Evolutionary conservation across 129 eudicot species (phyloP).

Genomic region (Apium graveolens): DNA sequence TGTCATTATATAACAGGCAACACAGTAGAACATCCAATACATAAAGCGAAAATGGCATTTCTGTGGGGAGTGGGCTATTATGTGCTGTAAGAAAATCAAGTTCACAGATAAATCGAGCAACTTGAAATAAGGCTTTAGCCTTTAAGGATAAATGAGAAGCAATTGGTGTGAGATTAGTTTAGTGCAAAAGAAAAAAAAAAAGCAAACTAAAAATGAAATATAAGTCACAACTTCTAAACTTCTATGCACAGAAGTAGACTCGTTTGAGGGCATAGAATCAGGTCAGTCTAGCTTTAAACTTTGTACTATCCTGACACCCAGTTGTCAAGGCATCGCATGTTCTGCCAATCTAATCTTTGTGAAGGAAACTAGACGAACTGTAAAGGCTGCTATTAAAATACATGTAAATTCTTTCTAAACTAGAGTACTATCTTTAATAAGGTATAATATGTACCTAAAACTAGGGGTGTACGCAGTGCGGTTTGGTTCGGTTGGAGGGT

Average conservation of each 20-base stretch:
- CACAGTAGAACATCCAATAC: neutral
- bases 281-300: neutral
- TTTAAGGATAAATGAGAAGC: neutral
- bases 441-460: neutral
- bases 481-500: too few relatives aligned
- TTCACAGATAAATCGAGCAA: neutral
- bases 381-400: neutral
- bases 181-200: neutral
- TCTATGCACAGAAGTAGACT: neutral
- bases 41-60: neutral
- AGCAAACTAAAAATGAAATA: neutral
- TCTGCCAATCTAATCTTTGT: neutral
- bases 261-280: neutral
- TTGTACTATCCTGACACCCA: neutral
- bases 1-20: neutral
- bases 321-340: neutral
- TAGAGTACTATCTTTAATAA: neutral
- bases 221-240: neutral
- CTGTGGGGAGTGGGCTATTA: neutral
- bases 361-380: neutral
- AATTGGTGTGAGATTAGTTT: neutral
- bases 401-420: neutral
- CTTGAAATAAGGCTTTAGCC: neutral
- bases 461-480: too few relatives aligned
- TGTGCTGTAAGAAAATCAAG: neutral